These are phyloP conservation scores for Vitis hybrid DNA, from an alignment of 177 flowering plant genomes.

Conservation along the genomic window DNA sequence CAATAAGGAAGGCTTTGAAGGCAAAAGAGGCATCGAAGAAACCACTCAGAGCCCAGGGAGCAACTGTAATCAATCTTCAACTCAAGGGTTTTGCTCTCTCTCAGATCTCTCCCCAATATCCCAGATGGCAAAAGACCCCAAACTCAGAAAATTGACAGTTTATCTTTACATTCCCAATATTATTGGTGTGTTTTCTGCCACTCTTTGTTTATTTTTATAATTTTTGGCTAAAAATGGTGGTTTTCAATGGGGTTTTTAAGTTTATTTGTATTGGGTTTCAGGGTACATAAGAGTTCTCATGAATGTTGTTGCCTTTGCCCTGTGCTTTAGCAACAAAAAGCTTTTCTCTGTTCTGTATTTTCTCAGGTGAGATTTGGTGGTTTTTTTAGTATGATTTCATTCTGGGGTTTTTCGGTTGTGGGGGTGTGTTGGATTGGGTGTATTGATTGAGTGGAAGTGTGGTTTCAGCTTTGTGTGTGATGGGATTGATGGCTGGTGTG, in stretches of 20 bases:
- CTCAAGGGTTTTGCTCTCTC: no score
- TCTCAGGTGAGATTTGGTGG: constrained; percentile 47
- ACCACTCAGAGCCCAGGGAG: no score
- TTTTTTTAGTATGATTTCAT: neutral
- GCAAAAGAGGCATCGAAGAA: no score
- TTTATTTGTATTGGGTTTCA: constrained; percentile 25
- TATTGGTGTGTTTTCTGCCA: constrained; percentile 40
- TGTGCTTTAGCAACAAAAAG: constrained; percentile 68
- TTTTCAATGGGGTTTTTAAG: neutral
- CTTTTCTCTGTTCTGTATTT: constrained; percentile 78
- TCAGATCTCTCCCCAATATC: no score
- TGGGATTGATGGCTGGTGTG: constrained; percentile 97
- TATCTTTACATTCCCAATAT: constrained; percentile 69
- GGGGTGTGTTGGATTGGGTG: neutral
- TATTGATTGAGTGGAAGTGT: constrained; percentile 5
- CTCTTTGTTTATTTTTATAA: neutral
- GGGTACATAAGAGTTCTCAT: constrained; percentile 82
- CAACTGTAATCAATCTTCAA: no score
- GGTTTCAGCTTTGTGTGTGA: constrained; percentile 88
- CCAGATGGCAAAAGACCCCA: constrained; percentile 1
- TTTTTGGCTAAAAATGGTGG: neutral
- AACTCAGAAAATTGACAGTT: constrained; percentile 34
- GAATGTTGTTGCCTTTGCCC: constrained; percentile 72
- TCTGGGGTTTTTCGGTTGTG: constrained; percentile 1
- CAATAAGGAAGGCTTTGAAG: no score